A percentile compares a stretch with the other conserved stretches of the same genome.
phyloP scores from a whole-genome alignment of 768 basidiomycete species.

The Megacollybia marginata region DNA sequence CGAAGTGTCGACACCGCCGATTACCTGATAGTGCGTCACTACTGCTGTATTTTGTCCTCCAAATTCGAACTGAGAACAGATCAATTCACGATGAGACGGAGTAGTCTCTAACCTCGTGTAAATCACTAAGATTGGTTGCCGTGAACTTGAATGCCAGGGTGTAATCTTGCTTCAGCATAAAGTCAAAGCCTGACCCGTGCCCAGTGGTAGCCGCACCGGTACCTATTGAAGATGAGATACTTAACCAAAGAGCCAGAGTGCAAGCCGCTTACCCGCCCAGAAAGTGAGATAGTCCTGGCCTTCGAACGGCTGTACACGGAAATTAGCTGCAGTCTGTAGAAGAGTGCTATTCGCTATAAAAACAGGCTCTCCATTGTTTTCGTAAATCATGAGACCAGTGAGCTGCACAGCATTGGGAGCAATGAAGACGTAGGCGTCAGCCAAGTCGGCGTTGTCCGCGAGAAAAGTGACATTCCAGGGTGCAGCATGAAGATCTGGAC shows the following conservation, averaged over 20 bases:
- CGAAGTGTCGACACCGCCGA: background rate
- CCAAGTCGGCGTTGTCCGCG: background rate
- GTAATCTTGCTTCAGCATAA: background rate
- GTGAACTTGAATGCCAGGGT: background rate
- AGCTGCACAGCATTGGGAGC: background rate
- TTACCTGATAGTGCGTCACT: background rate
- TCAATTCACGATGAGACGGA: background rate
- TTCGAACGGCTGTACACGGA: background rate
- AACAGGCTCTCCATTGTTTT: background rate
- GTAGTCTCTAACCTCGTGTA: background rate
- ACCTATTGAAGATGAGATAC: too few species aligned
- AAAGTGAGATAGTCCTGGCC: background rate
- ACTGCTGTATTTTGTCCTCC: background rate
- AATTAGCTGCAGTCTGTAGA: background rate
- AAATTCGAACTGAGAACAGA: too few species aligned
- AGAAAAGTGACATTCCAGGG: background rate
- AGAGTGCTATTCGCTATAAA: background rate
- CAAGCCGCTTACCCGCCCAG: background rate
- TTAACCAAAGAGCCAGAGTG: too few species aligned
- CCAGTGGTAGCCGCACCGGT: background rate
- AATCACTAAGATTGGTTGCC: background rate
- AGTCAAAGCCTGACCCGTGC: background rate
- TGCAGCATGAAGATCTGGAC: background rate
- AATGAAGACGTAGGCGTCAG: background rate
- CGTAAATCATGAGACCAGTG: background rate